Percentiles rank a stretch among this genome's conserved stretches.
phyloP scores from a whole-genome alignment of 805 yeast species.

The Cyberlindnera mycetangii region DNA sequence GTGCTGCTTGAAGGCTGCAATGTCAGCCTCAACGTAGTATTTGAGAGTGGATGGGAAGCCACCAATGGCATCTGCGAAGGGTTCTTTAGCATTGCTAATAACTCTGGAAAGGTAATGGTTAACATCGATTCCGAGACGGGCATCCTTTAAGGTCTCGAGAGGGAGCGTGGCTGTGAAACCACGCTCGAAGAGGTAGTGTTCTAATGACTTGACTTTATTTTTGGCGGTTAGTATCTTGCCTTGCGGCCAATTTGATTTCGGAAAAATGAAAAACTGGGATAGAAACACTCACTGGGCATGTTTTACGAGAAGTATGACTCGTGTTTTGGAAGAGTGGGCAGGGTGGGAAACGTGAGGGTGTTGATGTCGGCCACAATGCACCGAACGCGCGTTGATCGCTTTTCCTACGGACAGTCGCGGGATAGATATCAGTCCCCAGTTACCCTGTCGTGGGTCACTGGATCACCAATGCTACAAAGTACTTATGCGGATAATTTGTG shows the following conservation, averaged over 20 bases:
- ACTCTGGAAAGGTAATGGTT: slow-evolving; percentile 71
- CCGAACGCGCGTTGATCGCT: background rate
- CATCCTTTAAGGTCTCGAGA: slow-evolving; percentile 59
- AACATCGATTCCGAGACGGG: slow-evolving; percentile 80
- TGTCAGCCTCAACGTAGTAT: slow-evolving; percentile 56
- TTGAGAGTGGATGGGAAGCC: slow-evolving; percentile 70
- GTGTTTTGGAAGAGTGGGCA: background rate
- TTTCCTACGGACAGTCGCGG: background rate
- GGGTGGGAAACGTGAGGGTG: background rate
- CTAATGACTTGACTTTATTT: slow-evolving; percentile 51
- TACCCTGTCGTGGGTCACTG: too few species aligned
- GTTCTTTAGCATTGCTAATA: slow-evolving; percentile 60
- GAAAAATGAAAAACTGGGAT: background rate
- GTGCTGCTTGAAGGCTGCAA: slow-evolving; percentile 54
- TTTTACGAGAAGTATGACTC: background rate
- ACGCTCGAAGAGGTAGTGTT: slow-evolving; percentile 65
- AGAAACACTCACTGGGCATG: slow-evolving; percentile 6
- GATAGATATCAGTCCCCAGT: too few species aligned
- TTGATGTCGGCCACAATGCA: background rate
- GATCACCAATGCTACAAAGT: background rate
- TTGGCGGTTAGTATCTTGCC: background rate
- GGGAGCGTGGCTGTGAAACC: slow-evolving; percentile 59
- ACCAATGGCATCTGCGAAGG: slow-evolving; percentile 71
- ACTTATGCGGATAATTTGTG: background rate
- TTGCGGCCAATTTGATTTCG: background rate